phyloP scores from a whole-genome alignment of 2,329 filamentous ascomycete species.

The Aspergillus quadricinctus region DNA sequence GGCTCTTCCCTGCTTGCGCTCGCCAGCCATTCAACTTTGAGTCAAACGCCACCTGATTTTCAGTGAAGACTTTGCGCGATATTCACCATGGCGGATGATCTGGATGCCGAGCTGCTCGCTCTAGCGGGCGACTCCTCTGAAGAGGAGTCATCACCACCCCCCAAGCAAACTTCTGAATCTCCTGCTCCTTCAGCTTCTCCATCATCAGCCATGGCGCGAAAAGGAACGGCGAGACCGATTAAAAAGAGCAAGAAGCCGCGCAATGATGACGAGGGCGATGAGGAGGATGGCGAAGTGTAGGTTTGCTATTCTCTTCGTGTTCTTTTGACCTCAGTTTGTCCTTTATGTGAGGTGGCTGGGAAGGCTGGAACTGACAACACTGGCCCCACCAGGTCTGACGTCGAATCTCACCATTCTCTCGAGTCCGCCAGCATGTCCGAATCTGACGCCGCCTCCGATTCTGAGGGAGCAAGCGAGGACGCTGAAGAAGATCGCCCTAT shows the following conservation, averaged over 20 bases:
- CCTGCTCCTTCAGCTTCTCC: slow-evolving; percentile 51
- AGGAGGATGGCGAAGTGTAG: slow-evolving; percentile 82
- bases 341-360: not conserved
- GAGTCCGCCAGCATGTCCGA: slow-evolving; percentile 87
- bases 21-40: not conserved
- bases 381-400: slow-evolving; percentile 56
- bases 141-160: slow-evolving; percentile 49
- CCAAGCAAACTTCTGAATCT: slow-evolving; percentile 55
- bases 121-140: slow-evolving; percentile 68
- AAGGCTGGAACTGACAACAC: slow-evolving; percentile 6
- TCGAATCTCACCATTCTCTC: slow-evolving; percentile 65
- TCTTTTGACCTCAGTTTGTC: slow-evolving; percentile 1
- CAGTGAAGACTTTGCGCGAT: slow-evolving; percentile 4
- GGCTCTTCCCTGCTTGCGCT: slow-evolving; percentile 1
- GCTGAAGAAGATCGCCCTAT: slow-evolving; percentile 49
- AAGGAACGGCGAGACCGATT: slow-evolving; percentile 38
- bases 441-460: slow-evolving; percentile 76
- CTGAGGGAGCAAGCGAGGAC: slow-evolving; percentile 50
- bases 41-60: slow-evolving; percentile 8
- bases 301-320: slow-evolving; percentile 35
- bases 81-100: slow-evolving; percentile 67
- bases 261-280: slow-evolving; percentile 49
- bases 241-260: slow-evolving; percentile 44
- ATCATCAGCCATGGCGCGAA: slow-evolving; percentile 44
- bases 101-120: slow-evolving; percentile 90